Percentiles rank a stretch among this genome's conserved stretches.
Conservation (phyloP, 2,329 filamentous ascomycete species). For the Coniochaeta sp. region DNA sequence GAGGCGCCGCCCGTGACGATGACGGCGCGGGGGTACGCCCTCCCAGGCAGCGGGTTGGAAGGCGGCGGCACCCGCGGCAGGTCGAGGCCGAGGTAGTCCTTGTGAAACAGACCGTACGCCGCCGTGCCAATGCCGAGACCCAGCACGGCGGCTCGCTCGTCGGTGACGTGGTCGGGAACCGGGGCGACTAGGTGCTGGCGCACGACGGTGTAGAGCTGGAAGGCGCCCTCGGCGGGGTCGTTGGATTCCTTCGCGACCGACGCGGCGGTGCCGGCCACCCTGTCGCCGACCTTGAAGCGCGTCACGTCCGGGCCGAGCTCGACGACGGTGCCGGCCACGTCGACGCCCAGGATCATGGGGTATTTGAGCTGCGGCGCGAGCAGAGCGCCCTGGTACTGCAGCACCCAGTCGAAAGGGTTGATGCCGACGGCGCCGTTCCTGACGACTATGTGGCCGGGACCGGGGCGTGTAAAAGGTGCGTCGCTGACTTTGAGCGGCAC, state of each 20-base stretch:
- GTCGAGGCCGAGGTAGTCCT: conserved; percentile 11
- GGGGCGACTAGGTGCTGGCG: conserved; percentile 7
- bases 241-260: conserved; percentile 6
- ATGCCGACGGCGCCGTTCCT: conserved; percentile 19
- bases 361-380: conserved; percentile 13
- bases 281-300: conserved; percentile 23
- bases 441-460: conserved; percentile 13
- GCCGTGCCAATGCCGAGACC: conserved; percentile 19
- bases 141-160: conserved; percentile 15
- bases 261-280: conserved; percentile 17
- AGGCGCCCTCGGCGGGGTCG: conserved; percentile 7
- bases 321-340: conserved; percentile 23
- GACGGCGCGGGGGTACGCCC: conserved; percentile 12
- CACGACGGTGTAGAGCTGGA: conserved; percentile 17
- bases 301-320: conserved; percentile 17
- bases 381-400: conserved; percentile 15
- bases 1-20: conserved; percentile 41
- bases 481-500: background rate
- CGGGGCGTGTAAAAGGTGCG: background rate
- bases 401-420: conserved; percentile 19
- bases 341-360: conserved; percentile 22
- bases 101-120: conserved; percentile 15
- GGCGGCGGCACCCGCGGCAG: background rate
- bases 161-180: conserved; percentile 12
- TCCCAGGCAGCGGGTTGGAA: background rate